Conservation (phyloP, 2,329 filamentous ascomycete genomes). For the Lachnellula hyalina region DNA sequence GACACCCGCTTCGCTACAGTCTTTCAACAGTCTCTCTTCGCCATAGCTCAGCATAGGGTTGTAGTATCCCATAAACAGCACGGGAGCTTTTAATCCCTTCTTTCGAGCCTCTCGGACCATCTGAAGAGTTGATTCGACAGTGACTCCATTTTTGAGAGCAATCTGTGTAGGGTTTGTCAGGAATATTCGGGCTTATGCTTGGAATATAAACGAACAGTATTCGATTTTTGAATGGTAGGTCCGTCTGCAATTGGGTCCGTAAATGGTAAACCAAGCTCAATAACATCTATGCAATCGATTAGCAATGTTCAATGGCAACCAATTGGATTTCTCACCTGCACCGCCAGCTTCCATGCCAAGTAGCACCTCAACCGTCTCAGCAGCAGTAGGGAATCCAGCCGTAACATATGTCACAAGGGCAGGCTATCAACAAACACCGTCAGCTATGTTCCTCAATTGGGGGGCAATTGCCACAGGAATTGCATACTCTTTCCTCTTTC, state of each 20-base stretch:
- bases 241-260: constrained; percentile 98
- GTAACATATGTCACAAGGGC: constrained; percentile 96
- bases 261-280: constrained; percentile 94
- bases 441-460: constrained; percentile 3
- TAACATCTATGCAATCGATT: constrained; percentile 60
- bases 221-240: constrained; percentile 92
- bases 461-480: background rate
- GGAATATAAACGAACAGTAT: constrained; percentile 55
- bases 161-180: constrained; percentile 35
- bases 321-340: constrained; percentile 54
- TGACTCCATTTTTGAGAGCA: constrained; percentile 85
- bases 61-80: constrained; percentile 98
- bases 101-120: constrained; percentile 79
- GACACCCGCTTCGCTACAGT: constrained; percentile 77
- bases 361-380: constrained; percentile 77
- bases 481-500: constrained; percentile 40
- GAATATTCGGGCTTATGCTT: background rate
- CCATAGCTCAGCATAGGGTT: constrained; percentile 94
- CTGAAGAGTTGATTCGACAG: constrained; percentile 69
- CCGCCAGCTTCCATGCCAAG: constrained; percentile 89
- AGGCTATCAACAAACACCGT: constrained; percentile 17
- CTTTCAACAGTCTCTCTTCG: constrained; percentile 79
- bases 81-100: constrained; percentile 71
- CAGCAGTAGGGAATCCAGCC: constrained; percentile 80
- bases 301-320: background rate